Evolutionary conservation across 2,329 filamentous ascomycete genomes (phyloP), one percentile per base, ranked within the genome.

Genomic region (Colletotrichum karsti): DNA sequence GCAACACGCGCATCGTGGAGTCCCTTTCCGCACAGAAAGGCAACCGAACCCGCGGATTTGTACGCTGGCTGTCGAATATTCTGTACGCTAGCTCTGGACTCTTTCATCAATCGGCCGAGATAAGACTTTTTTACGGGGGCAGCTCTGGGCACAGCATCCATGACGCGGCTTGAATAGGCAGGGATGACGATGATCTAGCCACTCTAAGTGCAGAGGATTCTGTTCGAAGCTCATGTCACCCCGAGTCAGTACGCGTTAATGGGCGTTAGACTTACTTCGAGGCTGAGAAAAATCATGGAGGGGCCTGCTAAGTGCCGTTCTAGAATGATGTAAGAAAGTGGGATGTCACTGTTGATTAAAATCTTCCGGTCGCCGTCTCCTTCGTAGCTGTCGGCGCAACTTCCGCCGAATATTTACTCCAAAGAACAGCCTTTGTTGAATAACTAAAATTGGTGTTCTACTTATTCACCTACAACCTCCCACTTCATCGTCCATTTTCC

Each of bases 201-300:
- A 8, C 4, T 18, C n/a, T 5, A 41, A 51, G n/a, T 15, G 37
- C 7, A 12, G 6, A 30, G 1, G 22, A 48, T 37, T 20, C 41
- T 30, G 30, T 57, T 58, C 35, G 54, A 10, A 22, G 54, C 33
- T 59, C 55, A 26, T 37, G 44, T 28, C 28, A 37, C 56, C n/a
- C 54, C 20, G 54, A 65, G 62, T 65, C 62, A 65, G 55, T 30
- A n/a, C 55, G 44, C 54, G 41, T 33, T 24, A 44, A 41, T 42
- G 8, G 33, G 15, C n/a, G n/a, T 24, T 15, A 37, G 9, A 56
- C 37, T 56, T 24, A 12, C 12, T 37, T 30, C 18, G 54, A 58
- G 37, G 37, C 20, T 37, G 37, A 26, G 35, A 33, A 9, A 39
- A 9, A 9, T 46, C 7, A 10, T 20, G 15, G 51, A 28, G 24